phyloP scores from a whole-genome alignment of 78 protist species.

The Dictyostelium firmibasis region DNA sequence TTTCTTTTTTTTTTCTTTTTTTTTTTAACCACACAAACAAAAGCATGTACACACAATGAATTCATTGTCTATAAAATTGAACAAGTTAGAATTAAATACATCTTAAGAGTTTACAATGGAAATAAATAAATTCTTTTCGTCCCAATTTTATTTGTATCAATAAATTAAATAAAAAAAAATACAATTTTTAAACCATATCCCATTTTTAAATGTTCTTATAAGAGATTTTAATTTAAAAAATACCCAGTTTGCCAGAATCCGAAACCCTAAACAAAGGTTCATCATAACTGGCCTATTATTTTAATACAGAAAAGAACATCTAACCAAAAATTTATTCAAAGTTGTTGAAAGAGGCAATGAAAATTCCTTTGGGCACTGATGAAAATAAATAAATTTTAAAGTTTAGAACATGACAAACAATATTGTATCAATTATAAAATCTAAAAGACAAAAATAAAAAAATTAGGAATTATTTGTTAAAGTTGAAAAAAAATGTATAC shows the following conservation, averaged over 20 bases:
- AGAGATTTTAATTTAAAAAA: too few relatives aligned
- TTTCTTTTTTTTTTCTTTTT: too few relatives aligned
- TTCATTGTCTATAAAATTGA: constrained; percentile 66
- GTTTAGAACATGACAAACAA: too few relatives aligned
- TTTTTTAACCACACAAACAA: background rate
- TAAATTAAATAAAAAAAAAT: too few relatives aligned
- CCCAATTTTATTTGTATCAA: background rate
- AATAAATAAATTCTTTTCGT: too few relatives aligned
- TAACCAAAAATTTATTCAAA: background rate
- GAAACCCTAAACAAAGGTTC: background rate
- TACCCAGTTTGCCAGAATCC: background rate
- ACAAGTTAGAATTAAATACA: constrained; percentile 54
- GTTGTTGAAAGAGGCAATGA: background rate
- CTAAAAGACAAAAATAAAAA: too few relatives aligned
- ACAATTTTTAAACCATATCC: background rate
- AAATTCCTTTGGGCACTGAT: background rate
- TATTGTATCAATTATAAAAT: too few relatives aligned
- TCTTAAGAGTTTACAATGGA: constrained; percentile 12
- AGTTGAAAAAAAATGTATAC: too few relatives aligned
- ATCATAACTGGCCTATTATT: background rate
- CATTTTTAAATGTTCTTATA: too few relatives aligned
- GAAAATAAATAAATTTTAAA: too few relatives aligned
- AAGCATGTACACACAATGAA: constrained; percentile 78
- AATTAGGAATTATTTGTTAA: too few relatives aligned
- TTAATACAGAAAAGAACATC: background rate